phyloP scores from a whole-genome alignment of 1,139 yeast species.

The Suhomyces choctaworum region DNA sequence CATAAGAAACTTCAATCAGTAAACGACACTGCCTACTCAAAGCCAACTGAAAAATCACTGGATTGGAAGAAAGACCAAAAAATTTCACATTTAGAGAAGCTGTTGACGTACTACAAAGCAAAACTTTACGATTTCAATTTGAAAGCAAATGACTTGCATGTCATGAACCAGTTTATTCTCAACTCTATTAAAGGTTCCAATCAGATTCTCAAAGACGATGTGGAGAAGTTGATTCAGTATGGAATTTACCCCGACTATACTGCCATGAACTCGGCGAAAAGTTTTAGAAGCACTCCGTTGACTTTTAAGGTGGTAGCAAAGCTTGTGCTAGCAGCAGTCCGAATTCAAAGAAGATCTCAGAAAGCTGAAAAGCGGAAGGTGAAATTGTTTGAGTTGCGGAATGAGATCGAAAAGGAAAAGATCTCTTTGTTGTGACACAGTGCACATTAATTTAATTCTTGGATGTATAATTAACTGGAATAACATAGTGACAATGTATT shows the following conservation, averaged over 20 bases:
- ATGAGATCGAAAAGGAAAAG: constrained; percentile 28
- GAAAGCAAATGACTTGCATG: constrained; percentile 49
- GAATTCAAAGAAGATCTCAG: constrained; percentile 45
- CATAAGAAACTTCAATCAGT: constrained; percentile 14
- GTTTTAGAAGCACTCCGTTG: constrained; percentile 13
- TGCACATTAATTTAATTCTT: constrained; percentile 8
- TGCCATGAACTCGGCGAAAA: constrained; percentile 17
- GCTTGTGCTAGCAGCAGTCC: constrained; percentile 57
- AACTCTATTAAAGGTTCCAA: constrained; percentile 49
- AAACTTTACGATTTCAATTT: constrained; percentile 38
- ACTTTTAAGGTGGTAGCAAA: constrained; percentile 33
- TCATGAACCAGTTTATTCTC: constrained; percentile 51
- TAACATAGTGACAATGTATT: neutral
- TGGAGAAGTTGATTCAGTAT: constrained; percentile 43
- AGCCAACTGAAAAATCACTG: neutral
- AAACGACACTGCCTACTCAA: constrained; percentile 6
- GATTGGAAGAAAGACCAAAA: constrained; percentile 5
- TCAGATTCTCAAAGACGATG: constrained; percentile 38
- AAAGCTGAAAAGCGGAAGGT: constrained; percentile 27
- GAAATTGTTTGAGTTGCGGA: constrained; percentile 28
- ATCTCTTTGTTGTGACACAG: constrained; percentile 1
- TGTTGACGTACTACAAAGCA: constrained; percentile 39
- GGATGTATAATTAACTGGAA: constrained; percentile 3
- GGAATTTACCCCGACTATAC: constrained; percentile 56
- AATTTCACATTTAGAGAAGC: constrained; percentile 23